Base-by-base conservation (phyloP, 345 rosid genomes). In the Populus alba region DNA sequence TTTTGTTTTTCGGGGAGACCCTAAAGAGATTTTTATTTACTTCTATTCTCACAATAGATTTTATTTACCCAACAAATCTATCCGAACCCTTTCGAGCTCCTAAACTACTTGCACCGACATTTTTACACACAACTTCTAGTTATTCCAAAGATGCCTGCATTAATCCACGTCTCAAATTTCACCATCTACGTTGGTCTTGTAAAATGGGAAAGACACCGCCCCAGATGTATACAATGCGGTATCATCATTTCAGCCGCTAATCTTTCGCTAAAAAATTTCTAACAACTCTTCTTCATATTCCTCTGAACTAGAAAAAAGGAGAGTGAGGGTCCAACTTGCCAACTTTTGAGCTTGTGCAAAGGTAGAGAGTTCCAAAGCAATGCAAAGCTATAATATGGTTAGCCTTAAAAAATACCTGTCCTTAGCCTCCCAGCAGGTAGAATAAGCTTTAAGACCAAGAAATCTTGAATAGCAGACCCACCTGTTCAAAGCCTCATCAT, bases 391-490 rank as follows among this genome's bases (percentile, higher is more conserved):
- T 79, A 23, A 70, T 73, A 76, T 78, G 75, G 55, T 59, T 66
- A 29, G 53, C 77, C 76, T 55, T 62, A n/a, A 70, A 68, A 39
- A 6, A 18, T 31, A 47, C 1, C 23, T 53, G 71, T 25, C 75
- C 38, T 53, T 63, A 59, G 62, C 86, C 82, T 66, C 81, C 73
- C 78, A 49, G 37, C 69, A 61, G 33, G 62, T 39, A 23, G 23
- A 63, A 41, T 37, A 74, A 81, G 66, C 85, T 83, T 83, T 77
- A 31, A 72, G 49, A 29, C 76, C 72, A 77, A 75, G 79, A 81
- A 57, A 72, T 35, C 66, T 80, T 73, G 20, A 79, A 39, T 45
- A 25, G 4, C 41, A 72, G 82, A 75, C 86, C 88, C 88, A 80
- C 82, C 75, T 47, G 33, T 76, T 57, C 38, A 80, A 72, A 38